phyloP scores from a whole-genome alignment of 345 rosid genomes.

The Euphorbia pulcherrima region DNA sequence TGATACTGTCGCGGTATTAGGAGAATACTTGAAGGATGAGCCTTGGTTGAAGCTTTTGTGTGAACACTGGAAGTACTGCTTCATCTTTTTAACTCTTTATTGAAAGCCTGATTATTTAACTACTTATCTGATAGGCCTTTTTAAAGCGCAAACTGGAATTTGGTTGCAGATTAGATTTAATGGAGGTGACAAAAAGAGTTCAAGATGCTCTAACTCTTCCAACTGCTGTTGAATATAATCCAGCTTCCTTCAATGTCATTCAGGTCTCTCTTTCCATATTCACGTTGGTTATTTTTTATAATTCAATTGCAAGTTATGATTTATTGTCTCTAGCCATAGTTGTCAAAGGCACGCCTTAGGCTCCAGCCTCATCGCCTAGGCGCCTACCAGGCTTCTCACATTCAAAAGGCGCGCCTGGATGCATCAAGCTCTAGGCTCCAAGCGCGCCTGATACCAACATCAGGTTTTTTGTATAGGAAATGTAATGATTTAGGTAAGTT shows the following conservation, averaged over 20 bases:
- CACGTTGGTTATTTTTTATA: too few relatives aligned
- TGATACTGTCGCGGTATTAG: constrained; percentile 62
- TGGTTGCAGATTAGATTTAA: constrained; percentile 49
- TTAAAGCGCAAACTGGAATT: neutral
- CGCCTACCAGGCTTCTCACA: too few relatives aligned
- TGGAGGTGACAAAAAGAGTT: constrained; percentile 33
- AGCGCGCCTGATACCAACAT: too few relatives aligned
- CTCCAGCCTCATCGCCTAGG: too few relatives aligned
- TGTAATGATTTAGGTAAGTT: too few relatives aligned
- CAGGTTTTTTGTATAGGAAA: too few relatives aligned
- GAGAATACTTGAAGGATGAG: constrained; percentile 75
- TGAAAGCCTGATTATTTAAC: neutral
- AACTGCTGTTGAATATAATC: constrained; percentile 28
- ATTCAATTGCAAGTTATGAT: neutral
- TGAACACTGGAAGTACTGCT: constrained; percentile 52
- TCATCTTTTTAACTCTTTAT: neutral
- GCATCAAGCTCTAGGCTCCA: too few relatives aligned
- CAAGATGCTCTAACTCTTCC: constrained; percentile 29
- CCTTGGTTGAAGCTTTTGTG: constrained; percentile 78
- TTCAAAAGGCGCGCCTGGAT: too few relatives aligned
- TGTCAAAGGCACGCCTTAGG: too few relatives aligned
- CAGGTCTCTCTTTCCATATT: constrained; percentile 34
- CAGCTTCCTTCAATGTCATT: constrained; percentile 27
- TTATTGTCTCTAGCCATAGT: too few relatives aligned
- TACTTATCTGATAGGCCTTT: too few relatives aligned